Base-by-base conservation (phyloP, 208 protist species). In the Porcisia deanei region DNA sequence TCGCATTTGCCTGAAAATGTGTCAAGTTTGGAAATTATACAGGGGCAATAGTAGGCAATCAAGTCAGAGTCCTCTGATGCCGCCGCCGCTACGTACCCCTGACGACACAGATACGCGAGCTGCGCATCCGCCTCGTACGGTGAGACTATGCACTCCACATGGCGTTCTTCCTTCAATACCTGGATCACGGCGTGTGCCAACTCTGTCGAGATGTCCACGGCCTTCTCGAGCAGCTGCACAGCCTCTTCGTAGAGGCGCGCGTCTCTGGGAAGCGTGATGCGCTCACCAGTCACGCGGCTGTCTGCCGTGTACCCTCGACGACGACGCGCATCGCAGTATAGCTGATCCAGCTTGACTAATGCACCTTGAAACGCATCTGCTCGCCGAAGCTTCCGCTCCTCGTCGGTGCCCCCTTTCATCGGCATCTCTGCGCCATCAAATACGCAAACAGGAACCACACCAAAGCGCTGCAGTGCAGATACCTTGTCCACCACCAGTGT, bases 51-150 rank as follows among this genome's bases (percentile, higher is more conserved):
- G 89, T 98, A 99, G 3, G 96, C 97, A 58, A 99, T 91, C 53
- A 99, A 87, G 82, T 99, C 99, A 6, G 96, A 99, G 85, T 99
- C 99, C 81, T 99, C 99, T 5, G 98, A 99, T 55, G 99, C 93
- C 20, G 98, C 95, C 0, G 96, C 96, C 37, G 93, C 75, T 2
- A 99, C 96, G 80, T 95, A 90, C 12, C 97, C 92, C 25, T 91
- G 89, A 16, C 84, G 78, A 57, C 85, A 89, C 4, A 99, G 84
- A 76, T 96, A 99, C 8, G 98, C 97, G 10, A 99, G 76, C 88
- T 99, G 99, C 2, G 99, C 98, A 88, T 99, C 99, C 0, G 99
- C 99, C 93, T 99, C 99, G 83, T 99, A 99, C 6, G 99, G 99
- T n/a, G 99, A 95, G 4, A 99, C 99, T 16, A 99, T 85, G 77